Conservation (phyloP, 2,329 filamentous ascomycete species). For the Talaromyces sp. region DNA sequence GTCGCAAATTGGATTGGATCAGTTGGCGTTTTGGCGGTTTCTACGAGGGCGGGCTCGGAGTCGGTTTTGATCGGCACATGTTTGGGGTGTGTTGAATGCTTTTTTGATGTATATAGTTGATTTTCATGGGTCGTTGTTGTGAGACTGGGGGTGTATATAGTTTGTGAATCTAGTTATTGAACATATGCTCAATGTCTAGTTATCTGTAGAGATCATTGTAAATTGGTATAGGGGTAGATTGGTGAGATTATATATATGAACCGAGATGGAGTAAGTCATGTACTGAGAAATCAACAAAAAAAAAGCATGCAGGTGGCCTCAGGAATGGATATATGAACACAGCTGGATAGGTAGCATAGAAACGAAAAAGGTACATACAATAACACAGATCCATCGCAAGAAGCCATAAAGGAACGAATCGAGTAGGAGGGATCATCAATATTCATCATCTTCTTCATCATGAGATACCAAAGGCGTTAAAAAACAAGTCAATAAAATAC, state of each 20-base stretch:
- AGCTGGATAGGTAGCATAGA: not conserved
- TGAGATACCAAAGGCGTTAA: too few species aligned
- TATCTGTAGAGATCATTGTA: not conserved
- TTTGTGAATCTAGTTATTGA: not conserved
- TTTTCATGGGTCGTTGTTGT: not conserved
- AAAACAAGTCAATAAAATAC: not conserved
- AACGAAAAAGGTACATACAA: not conserved
- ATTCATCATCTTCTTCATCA: too few species aligned
- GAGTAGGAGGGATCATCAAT: not conserved
- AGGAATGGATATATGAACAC: not conserved
- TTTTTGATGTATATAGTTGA: constrained; percentile 5
- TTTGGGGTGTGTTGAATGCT: not conserved
- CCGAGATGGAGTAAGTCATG: not conserved
- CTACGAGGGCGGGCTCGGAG: not conserved
- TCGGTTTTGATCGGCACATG: not conserved
- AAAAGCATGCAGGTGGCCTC: too few species aligned
- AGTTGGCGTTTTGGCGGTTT: not conserved
- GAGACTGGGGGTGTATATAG: not conserved
- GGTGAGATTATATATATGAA: not conserved
- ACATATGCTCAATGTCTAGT: not conserved
- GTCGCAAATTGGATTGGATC: not conserved
- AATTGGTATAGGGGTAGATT: not conserved
- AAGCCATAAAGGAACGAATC: not conserved
- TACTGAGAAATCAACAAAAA: not conserved
- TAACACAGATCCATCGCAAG: not conserved